Percentiles rank a stretch among this genome's conserved stretches.
Conservation (phyloP, 2,329 filamentous ascomycete genomes). For the Exophiala sp. region DNA sequence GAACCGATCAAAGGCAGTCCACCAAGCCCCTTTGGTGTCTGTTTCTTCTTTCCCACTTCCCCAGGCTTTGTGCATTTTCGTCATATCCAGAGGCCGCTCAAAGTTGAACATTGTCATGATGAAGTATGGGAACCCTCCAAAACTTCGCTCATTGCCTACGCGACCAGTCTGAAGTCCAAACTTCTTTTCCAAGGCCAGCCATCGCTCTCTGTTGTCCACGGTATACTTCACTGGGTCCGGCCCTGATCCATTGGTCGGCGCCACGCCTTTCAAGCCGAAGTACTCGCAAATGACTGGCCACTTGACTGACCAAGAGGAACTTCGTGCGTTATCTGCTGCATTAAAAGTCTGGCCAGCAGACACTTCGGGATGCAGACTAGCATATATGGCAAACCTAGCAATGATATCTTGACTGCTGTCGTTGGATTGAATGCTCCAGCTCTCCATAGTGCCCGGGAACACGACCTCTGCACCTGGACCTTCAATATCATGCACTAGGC, state of each 20-base stretch:
- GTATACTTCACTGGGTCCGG: neutral
- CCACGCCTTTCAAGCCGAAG: slow-evolving; percentile 5
- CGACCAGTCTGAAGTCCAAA: slow-evolving; percentile 1
- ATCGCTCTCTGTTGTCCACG: neutral
- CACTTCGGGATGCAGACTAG: slow-evolving; percentile 27
- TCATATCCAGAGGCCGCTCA: slow-evolving; percentile 2
- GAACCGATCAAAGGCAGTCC: slow-evolving; percentile 3
- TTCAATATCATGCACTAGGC: slow-evolving; percentile 30
- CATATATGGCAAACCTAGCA: slow-evolving; percentile 31
- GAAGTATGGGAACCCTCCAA: slow-evolving; percentile 3
- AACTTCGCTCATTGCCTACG: slow-evolving; percentile 4
- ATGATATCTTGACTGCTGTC: slow-evolving; percentile 31
- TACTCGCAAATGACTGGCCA: slow-evolving; percentile 10
- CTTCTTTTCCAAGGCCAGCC: slow-evolving; percentile 1
- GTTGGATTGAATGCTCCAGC: slow-evolving; percentile 25
- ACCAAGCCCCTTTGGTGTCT: slow-evolving; percentile 1
- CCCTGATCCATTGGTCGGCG: neutral
- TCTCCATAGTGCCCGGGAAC: slow-evolving; percentile 29
- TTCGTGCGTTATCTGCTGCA: slow-evolving; percentile 25
- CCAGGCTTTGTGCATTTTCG: slow-evolving; percentile 2
- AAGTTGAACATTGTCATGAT: slow-evolving; percentile 10
- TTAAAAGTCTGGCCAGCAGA: slow-evolving; percentile 30
- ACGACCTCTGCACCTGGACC: slow-evolving; percentile 24
- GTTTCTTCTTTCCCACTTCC: neutral
- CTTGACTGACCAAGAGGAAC: neutral